Evolutionary conservation across 2,329 filamentous ascomycete species (phyloP).

Genomic region (Neocucurbitaria cava): DNA sequence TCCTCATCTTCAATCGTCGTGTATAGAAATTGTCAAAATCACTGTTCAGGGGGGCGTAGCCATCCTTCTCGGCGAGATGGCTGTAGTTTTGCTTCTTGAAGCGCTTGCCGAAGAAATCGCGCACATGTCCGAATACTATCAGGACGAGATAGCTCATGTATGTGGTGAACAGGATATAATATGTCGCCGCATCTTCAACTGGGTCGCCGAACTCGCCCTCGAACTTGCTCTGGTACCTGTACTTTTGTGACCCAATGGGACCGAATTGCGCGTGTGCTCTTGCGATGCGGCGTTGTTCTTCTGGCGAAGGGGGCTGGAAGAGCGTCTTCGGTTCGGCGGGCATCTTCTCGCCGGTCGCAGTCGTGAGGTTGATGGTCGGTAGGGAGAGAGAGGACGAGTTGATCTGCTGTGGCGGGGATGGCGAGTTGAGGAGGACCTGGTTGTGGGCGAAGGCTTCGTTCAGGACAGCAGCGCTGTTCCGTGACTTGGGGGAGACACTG

Average conservation of each 20-base stretch:
- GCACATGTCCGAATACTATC: conserved; percentile 92
- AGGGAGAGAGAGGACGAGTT: conserved; percentile 77
- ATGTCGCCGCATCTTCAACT: conserved; percentile 92
- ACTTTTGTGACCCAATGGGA: conserved; percentile 77
- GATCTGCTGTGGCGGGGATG: conserved; percentile 67
- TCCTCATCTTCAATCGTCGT: conserved; percentile 86
- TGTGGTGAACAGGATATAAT: conserved; percentile 95
- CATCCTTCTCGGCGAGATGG: conserved; percentile 81
- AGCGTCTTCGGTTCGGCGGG: conserved; percentile 79
- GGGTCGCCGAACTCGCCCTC: conserved; percentile 82
- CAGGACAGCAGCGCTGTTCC: conserved; percentile 67
- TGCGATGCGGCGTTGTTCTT: conserved; percentile 77
- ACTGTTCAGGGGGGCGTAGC: conserved; percentile 93
- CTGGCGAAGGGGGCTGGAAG: conserved; percentile 86
- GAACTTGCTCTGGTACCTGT: conserved; percentile 89
- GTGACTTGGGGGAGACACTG: conserved; percentile 77
- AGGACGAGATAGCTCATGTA: conserved; percentile 98
- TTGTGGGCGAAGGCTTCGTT: conserved; percentile 69
- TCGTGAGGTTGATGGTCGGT: conserved; percentile 90
- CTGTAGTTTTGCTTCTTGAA: conserved; percentile 89
- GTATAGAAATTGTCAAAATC: conserved; percentile 99
- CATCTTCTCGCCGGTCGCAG: conserved; percentile 77
- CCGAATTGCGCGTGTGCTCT: conserved; percentile 90
- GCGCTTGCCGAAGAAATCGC: conserved; percentile 97
- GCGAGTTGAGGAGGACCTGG: conserved; percentile 67